Conservation (phyloP, 2,329 filamentous ascomycete species). For the Neofusicoccum laricinum region DNA sequence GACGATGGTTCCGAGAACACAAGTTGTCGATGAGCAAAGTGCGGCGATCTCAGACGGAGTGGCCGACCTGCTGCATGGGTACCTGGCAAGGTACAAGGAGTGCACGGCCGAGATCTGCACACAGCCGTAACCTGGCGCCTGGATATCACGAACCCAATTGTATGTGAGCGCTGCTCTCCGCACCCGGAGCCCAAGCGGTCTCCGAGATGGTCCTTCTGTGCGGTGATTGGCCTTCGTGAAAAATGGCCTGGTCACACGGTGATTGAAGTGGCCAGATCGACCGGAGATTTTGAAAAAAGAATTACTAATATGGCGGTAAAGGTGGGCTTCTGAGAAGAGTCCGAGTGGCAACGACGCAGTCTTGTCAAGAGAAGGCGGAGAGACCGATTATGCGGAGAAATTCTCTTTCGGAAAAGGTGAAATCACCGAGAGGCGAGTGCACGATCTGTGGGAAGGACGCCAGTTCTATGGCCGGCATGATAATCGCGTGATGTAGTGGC, state of each 20-base stretch:
- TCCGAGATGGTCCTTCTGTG: background rate
- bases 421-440: too few species aligned
- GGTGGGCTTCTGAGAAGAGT: background rate
- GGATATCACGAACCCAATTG: background rate
- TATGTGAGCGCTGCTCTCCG: background rate
- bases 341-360: too few species aligned
- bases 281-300: background rate
- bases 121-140: background rate
- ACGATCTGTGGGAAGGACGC: too few species aligned
- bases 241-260: background rate
- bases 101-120: constrained; percentile 9
- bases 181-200: too few species aligned
- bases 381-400: background rate
- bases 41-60: background rate
- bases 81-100: background rate
- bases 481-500: background rate
- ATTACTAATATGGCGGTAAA: background rate
- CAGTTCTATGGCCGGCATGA: too few species aligned
- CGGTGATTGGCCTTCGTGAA: background rate
- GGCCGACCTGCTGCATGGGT: constrained; percentile 2
- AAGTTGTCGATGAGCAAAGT: background rate
- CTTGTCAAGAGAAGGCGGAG: background rate
- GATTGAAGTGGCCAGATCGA: background rate
- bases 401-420: background rate
- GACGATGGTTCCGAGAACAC: background rate